These are phyloP conservation scores for Lotmaria passim DNA, from an alignment of 208 protist genomes.

Conservation along the genomic window DNA sequence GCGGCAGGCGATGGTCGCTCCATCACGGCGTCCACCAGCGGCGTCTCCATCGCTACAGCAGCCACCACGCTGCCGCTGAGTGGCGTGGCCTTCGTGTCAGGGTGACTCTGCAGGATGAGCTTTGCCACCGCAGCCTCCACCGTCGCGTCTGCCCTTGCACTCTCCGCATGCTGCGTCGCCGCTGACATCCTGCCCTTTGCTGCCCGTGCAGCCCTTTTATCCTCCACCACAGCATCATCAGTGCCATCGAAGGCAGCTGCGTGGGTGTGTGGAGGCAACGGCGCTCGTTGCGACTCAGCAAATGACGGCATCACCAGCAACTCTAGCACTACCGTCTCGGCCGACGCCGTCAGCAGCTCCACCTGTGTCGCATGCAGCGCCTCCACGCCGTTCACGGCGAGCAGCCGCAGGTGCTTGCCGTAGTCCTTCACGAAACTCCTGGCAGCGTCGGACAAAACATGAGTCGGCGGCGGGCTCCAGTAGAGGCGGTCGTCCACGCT, in stretches of 20 bases:
- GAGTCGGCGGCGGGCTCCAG: slow-evolving; percentile 21
- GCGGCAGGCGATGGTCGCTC: neutral
- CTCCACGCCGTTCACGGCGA: slow-evolving; percentile 74
- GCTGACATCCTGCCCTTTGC: neutral
- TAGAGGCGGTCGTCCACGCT: slow-evolving; percentile 35
- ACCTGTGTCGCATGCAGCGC: slow-evolving; percentile 51
- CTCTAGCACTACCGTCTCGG: slow-evolving; percentile 66
- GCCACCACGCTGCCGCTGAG: neutral
- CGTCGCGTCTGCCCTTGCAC: neutral
- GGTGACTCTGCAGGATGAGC: slow-evolving; percentile 4
- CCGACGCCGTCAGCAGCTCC: slow-evolving; percentile 36
- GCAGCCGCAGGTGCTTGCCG: slow-evolving; percentile 43
- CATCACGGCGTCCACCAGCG: slow-evolving; percentile 12
- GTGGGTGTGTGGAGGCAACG: neutral
- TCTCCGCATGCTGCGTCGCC: neutral
- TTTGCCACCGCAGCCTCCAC: slow-evolving; percentile 9
- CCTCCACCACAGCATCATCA: neutral
- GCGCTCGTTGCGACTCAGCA: neutral
- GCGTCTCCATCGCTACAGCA: slow-evolving; percentile 15
- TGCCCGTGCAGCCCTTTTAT: neutral
- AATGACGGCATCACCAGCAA: slow-evolving; percentile 53
- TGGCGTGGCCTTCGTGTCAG: too few species aligned
- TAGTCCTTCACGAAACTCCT: slow-evolving; percentile 44
- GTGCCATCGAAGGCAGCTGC: too few species aligned
- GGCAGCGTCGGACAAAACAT: slow-evolving; percentile 23